Evolutionary conservation across 192 early-diverging fungal species (phyloP).

Genomic region (Gamsiella multidivaricata): DNA sequence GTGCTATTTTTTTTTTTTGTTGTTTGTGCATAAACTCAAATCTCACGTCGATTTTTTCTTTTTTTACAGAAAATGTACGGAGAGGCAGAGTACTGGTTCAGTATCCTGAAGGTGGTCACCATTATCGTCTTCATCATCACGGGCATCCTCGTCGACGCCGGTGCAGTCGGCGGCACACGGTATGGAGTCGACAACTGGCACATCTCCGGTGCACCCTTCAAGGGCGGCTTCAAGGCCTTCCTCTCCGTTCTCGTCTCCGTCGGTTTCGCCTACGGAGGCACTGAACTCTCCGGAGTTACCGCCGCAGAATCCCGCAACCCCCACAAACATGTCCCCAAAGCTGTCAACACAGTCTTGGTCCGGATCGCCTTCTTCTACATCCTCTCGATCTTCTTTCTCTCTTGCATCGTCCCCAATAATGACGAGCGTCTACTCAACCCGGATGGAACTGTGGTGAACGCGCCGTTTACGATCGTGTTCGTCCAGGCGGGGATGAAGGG

Average conservation of each 20-base stretch:
- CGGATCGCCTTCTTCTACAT: conserved; percentile 79
- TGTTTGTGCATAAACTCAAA: neutral
- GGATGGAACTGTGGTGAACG: conserved; percentile 56
- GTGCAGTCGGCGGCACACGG: conserved; percentile 65
- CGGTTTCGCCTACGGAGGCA: conserved; percentile 86
- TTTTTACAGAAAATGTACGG: conserved; percentile 32
- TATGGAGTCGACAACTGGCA: conserved; percentile 75
- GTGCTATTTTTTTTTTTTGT: neutral
- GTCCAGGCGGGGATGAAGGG: conserved; percentile 59
- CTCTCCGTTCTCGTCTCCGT: conserved; percentile 77
- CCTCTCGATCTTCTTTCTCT: conserved; percentile 70
- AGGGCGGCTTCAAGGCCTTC: conserved; percentile 68
- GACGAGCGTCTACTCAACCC: conserved; percentile 58
- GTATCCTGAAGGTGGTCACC: conserved; percentile 81
- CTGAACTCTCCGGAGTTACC: conserved; percentile 91
- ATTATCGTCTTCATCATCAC: conserved; percentile 85
- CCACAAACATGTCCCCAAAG: conserved; percentile 70
- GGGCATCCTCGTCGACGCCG: conserved; percentile 76
- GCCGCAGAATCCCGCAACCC: conserved; percentile 85
- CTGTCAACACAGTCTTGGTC: conserved; percentile 69
- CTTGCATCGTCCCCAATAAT: conserved; percentile 68
- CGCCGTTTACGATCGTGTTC: conserved; percentile 76
- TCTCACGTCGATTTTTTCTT: neutral
- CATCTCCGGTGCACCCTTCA: conserved; percentile 67
- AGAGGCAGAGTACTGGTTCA: conserved; percentile 88